Base-by-base conservation (phyloP, 2,329 filamentous ascomycete species). In the Microsporum canis region DNA sequence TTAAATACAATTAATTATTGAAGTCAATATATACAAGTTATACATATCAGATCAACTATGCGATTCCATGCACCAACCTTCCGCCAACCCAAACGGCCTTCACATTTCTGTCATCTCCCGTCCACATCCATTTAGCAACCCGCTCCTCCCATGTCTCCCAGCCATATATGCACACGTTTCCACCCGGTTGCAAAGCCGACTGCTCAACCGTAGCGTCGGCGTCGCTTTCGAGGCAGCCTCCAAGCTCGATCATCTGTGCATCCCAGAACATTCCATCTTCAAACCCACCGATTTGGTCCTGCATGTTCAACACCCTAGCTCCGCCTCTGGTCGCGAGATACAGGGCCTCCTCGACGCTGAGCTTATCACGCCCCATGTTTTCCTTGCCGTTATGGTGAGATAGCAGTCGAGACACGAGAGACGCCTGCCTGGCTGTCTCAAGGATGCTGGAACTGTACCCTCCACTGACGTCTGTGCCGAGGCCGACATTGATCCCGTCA, bases 51-150 rank as follows among this genome's bases (percentile, higher is more conserved):
- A 29, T 27, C 23, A 17, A 6, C 14, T 53, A 53, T 23, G 31
- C 34, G 23, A 3, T 17, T 12, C 57, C 57, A 76, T 96, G 90
- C 56, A 96, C 94, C 72, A 95, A 73, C 65, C 84, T 77, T 2
- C 94, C 94, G 71, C 81, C 85, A 1, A 97, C 91, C 92, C 92
- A 99, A 3, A 99, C 94, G 66, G 81, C 85, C 68, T 81, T 81
- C 2, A 91, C 92, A 73, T 97, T 97, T 66, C 92, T 80, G 75
- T 97, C 94, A 77, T 97, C 91, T 0, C 94, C 94, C 66, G 84
- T 88, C 75, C 88, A 99, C 63, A 97, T 79, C 94, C 94, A 99
- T 79, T 99, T 99, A 59, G 89, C 88, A 8, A 97, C 76, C 69
- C 79, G 84, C 69, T 97, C 89, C 43, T 87, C 84, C 89, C 88